Base-by-base conservation (phyloP, 352 stramenopile species). In the Pythium pyrilobum region DNA sequence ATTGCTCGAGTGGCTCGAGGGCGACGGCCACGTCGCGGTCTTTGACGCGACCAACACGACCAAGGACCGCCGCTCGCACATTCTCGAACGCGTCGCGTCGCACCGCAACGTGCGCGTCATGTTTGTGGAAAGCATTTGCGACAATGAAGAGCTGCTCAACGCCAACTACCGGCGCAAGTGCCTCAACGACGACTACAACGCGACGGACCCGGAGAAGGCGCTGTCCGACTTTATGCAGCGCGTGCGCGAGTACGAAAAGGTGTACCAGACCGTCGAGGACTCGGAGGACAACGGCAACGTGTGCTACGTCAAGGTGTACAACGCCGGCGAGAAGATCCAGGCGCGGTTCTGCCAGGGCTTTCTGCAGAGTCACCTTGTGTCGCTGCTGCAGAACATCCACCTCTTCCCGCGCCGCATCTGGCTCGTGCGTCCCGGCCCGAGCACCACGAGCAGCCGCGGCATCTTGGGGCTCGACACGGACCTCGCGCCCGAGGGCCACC, bases 41-140 rank as follows among this genome's bases (percentile, higher is more conserved):
- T 98, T 98, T 62, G 94, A 98, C 68, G 94, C 94, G 7, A 98
- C 94, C 32, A 98, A 98, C 68, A 97, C 90, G 9, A 98, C 94
- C 20, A 89, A 91, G 49, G 49, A 76, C 47, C 71, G 79, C 29
- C 68, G 79, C 24, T 64, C 74, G 52, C 58, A 76, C 53, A 89
- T 90, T 59, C 46, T 88, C 3, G 65, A 82, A 37, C 84, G 76
- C 44, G 74, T 87, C 49, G 72, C 68, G 47, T 73, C 68, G 29
- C 80, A 87, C 36, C 52, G 34, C 28, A 90, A 88, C 56, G 69
- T 86, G 41, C 77, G 92, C 41, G 85, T 97, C 45, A 88, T 98
- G 62, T 98, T 98, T 66, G 87, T 98, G 0, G 94, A 98, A 66
- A 96, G 81, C 62, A 96, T 98, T 64, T 98, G 94, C 63, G 92